Base-by-base conservation (phyloP, 768 basidiomycete genomes). In the Russula sp. region DNA sequence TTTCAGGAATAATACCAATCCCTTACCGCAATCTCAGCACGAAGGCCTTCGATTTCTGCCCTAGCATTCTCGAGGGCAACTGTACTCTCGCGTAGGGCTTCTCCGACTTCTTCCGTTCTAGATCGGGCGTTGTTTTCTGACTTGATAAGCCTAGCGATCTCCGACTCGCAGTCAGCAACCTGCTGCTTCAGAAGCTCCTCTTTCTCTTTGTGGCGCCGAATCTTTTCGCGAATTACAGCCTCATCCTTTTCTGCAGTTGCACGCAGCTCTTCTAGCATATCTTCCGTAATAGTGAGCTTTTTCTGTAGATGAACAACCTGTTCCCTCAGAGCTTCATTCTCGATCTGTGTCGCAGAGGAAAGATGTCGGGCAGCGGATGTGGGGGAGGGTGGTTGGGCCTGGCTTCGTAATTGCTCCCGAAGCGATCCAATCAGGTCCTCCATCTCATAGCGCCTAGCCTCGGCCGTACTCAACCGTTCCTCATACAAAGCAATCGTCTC, bases 401-500 rank as follows among this genome's bases (percentile, higher is more conserved):
- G 69, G 32, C 67, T 67, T 34, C 71, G 75, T 39, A 75, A 72
- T 64, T 80, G 78, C 34, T 81, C 80, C 70, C 92, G 86, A 8
- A 92, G 76, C 0, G 76, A 70, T 11, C 81, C 75, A 55, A 89
- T 77, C 39, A 78, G 79, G 52, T 84, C 81, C 69, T 95, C 91
- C 63, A 89, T 78, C 68, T 95, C 92, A 68, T 91, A 91, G 50
- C 88, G 83, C 66, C 83, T 81, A 14, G 78, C 77, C 68, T 94
- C 89, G 22, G 84, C 81, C 1, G 79, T 79, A 61, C 83, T 88
- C 6, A 96, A 77, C 42, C 87, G 84, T 71, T 94, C 92, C 76
- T 99, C 96, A 71, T 98, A 98, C 11, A 97, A 79, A 20, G 91
- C 91, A 63, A 97, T 97, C 0, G 94, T 93, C 84, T 94, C 92